Conservation (phyloP, 2,329 filamentous ascomycete species). For the Ambrosiella beaveri region DNA sequence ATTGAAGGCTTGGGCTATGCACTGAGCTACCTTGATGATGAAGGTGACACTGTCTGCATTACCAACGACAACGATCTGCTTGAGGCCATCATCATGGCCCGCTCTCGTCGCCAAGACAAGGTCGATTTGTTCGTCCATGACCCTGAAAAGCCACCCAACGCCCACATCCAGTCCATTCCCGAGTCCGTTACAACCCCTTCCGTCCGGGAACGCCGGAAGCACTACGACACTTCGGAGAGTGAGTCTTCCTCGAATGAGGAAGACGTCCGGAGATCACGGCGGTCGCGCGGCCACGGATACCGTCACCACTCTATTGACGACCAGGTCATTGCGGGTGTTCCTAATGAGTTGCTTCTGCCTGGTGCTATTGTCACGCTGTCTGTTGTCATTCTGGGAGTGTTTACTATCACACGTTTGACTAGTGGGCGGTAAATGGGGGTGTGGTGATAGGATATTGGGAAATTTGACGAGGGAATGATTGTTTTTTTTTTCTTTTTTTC, state of each 20-base stretch:
- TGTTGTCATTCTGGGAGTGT: conserved; percentile 84
- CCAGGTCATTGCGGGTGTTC: conserved; percentile 76
- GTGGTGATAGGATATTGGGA: not conserved
- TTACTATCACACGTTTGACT: conserved; percentile 60
- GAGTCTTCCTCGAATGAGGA: conserved; percentile 39
- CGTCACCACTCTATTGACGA: conserved; percentile 31
- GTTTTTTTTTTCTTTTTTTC: not conserved
- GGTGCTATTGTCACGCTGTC: conserved; percentile 92
- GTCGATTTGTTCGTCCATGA: conserved; percentile 96
- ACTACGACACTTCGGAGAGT: conserved; percentile 37
- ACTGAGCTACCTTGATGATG: conserved; percentile 88
- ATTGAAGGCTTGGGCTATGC: conserved; percentile 68
- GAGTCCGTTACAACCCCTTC: conserved; percentile 29
- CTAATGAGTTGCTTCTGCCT: conserved; percentile 83
- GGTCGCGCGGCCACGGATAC: conserved; percentile 21
- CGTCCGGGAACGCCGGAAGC: conserved; percentile 31
- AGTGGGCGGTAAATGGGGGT: conserved; percentile 25
- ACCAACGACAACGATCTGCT: conserved; percentile 87
- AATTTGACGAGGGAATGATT: not conserved
- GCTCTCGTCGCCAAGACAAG: conserved; percentile 66
- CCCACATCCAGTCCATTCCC: conserved; percentile 22
- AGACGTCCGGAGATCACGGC: conserved; percentile 29
- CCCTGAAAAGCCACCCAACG: conserved; percentile 71
- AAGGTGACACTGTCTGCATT: conserved; percentile 91
- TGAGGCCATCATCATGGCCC: conserved; percentile 74